Percentiles rank a stretch among this genome's conserved stretches.
These are phyloP conservation scores for Pilaira anomala DNA, from an alignment of 192 early-diverging fungal genomes.

Conservation along the genomic window DNA sequence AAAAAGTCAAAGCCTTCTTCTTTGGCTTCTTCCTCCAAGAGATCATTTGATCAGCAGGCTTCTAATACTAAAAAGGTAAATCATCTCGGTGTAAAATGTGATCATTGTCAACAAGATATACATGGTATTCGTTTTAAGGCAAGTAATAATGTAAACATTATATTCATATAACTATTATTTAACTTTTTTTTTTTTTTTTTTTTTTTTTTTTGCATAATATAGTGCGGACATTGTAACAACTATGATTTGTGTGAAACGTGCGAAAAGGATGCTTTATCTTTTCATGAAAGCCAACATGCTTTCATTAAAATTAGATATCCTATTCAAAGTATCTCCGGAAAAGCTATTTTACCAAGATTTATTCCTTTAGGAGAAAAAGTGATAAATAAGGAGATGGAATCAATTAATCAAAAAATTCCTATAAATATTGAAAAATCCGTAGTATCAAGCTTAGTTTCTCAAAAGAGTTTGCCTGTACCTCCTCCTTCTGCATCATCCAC, in stretches of 20 bases:
- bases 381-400: not conserved
- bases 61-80: constrained; percentile 21
- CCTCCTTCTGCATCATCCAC: not conserved
- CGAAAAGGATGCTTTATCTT: constrained; percentile 21
- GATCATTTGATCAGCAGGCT: not conserved
- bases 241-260: constrained; percentile 68
- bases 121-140: constrained; percentile 52
- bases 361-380: not conserved
- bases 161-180: too few species aligned
- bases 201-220: not conserved
- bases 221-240: constrained; percentile 47
- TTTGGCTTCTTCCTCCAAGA: not conserved
- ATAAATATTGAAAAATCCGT: not conserved
- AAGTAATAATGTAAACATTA: constrained; percentile 8
- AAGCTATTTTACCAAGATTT: not conserved
- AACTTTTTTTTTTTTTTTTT: not conserved
- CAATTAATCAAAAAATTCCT: not conserved
- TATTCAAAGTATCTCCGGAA: not conserved
- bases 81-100: constrained; percentile 45
- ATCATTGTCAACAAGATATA: constrained; percentile 44
- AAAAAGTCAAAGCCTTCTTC: constrained; percentile 4
- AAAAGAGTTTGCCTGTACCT: not conserved
- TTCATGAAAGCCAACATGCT: constrained; percentile 42
- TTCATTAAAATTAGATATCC: constrained; percentile 49
- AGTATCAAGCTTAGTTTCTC: not conserved